Evolutionary conservation across 139 green algal genomes (phyloP).

Genomic region (Limnomonas spitsbergensis): DNA sequence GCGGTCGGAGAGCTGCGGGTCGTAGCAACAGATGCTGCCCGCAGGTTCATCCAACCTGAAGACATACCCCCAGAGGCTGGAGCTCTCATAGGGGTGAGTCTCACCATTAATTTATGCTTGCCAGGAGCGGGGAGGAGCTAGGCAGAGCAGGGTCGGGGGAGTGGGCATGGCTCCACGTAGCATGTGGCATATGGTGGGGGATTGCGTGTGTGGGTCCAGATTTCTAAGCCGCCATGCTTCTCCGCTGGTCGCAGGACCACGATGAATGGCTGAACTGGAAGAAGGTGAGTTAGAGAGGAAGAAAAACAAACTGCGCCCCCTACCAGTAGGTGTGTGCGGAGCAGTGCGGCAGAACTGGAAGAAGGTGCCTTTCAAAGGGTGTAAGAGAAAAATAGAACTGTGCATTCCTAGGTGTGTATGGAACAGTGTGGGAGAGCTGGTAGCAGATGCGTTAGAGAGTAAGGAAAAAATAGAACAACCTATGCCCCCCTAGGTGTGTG

Average conservation of each 20-base stretch:
- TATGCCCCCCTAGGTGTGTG: too few species aligned
- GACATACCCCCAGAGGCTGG: not conserved
- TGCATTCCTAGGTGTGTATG: not conserved
- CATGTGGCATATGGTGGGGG: too few species aligned
- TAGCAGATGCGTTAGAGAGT: too few species aligned
- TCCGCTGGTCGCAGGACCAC: conserved; percentile 16
- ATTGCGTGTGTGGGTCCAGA: not conserved
- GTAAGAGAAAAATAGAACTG: not conserved
- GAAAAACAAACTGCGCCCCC: not conserved
- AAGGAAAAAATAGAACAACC: too few species aligned
- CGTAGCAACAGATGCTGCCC: conserved; percentile 10
- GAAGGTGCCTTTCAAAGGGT: too few species aligned
- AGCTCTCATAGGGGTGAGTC: not conserved
- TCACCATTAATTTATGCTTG: too few species aligned
- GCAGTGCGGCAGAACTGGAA: too few species aligned
- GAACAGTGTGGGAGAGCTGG: too few species aligned
- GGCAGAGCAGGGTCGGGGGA: not conserved
- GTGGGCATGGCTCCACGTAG: not conserved
- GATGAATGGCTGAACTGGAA: conserved; percentile 27
- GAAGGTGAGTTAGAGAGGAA: not conserved
- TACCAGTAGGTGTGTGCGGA: too few species aligned
- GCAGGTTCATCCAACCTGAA: conserved; percentile 5
- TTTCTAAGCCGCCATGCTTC: too few species aligned
- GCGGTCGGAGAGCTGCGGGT: conserved; percentile 16
- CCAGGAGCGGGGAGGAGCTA: too few species aligned